Evolutionary conservation across 2,329 filamentous ascomycete genomes (phyloP).

Genomic region (Tolypocladium ovalisporum): DNA sequence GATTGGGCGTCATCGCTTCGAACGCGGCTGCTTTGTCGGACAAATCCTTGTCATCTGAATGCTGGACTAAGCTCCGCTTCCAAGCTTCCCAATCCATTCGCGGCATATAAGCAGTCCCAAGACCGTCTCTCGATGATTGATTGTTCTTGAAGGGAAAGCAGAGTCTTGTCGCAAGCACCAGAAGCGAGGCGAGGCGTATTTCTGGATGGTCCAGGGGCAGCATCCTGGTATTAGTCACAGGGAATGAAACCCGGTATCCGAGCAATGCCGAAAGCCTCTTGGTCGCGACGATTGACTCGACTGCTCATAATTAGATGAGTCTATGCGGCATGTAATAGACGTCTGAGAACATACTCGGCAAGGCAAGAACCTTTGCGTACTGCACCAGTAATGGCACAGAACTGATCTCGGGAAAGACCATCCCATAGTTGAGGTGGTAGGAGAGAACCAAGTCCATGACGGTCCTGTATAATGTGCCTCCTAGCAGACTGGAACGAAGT

Average conservation of each 20-base stretch:
- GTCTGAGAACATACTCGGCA: slow-evolving; percentile 50
- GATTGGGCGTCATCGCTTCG: slow-evolving; percentile 44
- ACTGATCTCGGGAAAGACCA: slow-evolving; percentile 66
- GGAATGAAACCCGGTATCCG: slow-evolving; percentile 43
- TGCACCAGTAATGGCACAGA: slow-evolving; percentile 55
- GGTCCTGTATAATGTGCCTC: slow-evolving; percentile 51
- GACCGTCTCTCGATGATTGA: slow-evolving; percentile 23
- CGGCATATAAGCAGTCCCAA: slow-evolving; percentile 5
- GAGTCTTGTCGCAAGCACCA: slow-evolving; percentile 70
- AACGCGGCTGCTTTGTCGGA: slow-evolving; percentile 21
- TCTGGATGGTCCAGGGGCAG: slow-evolving; percentile 59
- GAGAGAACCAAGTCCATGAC: slow-evolving; percentile 52
- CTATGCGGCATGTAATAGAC: too few relatives aligned
- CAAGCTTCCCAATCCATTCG: slow-evolving; percentile 63
- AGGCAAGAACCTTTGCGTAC: slow-evolving; percentile 57
- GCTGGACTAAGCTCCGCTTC: slow-evolving; percentile 36
- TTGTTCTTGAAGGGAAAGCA: slow-evolving; percentile 61
- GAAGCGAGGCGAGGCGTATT: slow-evolving; percentile 55
- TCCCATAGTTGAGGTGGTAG: slow-evolving; percentile 56
- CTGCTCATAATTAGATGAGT: slow-evolving; percentile 29
- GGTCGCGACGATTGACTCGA: slow-evolving; percentile 35
- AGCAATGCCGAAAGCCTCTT: slow-evolving; percentile 36
- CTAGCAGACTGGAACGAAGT: slow-evolving; percentile 27
- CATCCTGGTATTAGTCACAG: slow-evolving; percentile 30
- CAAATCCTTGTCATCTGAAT: slow-evolving; percentile 6